phyloP scores from a whole-genome alignment of 345 rosid species.

The Crucihimalaya himalaica region DNA sequence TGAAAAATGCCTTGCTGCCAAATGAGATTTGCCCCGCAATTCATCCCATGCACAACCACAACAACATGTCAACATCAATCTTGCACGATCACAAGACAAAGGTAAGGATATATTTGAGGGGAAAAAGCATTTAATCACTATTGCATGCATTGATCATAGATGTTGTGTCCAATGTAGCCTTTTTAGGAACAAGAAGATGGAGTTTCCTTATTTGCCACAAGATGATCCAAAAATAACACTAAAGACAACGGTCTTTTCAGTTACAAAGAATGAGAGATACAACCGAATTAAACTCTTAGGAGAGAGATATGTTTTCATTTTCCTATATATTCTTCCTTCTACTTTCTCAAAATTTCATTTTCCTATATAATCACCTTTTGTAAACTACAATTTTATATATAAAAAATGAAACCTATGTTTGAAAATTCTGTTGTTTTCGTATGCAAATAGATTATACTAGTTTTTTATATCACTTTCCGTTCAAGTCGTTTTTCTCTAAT shows the following conservation, averaged over 20 bases:
- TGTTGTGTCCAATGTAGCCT: background rate
- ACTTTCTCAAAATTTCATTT: too few relatives aligned
- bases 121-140: background rate
- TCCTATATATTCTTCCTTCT: too few relatives aligned
- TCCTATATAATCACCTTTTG: too few relatives aligned
- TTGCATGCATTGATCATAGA: background rate
- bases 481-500: background rate
- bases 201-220: too few relatives aligned
- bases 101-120: background rate
- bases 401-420: background rate
- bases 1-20: slow-evolving; percentile 25
- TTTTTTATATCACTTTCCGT: background rate
- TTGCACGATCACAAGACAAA: background rate
- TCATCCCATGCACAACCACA: slow-evolving; percentile 20
- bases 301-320: background rate
- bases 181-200: too few relatives aligned
- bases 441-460: background rate
- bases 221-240: background rate
- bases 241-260: background rate
- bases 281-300: background rate
- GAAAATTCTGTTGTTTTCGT: background rate
- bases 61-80: background rate
- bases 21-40: slow-evolving; percentile 44
- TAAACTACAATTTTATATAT: too few relatives aligned
- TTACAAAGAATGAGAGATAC: background rate